phyloP scores from a whole-genome alignment of 225 moss, liverwort and hornwort species.

The Neckera pumila region DNA sequence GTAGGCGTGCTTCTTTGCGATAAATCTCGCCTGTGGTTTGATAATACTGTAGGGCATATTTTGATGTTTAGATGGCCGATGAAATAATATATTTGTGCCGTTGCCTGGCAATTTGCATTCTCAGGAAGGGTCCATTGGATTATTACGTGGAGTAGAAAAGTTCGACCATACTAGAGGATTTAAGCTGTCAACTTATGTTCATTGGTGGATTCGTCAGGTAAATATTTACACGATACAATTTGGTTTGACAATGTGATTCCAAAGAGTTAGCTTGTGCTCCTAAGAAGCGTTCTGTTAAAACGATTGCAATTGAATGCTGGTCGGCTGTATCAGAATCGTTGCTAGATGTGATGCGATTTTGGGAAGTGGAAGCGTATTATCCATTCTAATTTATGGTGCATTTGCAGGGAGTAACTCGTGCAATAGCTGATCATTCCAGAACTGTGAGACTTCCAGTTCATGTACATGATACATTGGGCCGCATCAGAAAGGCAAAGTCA shows the following conservation, averaged over 20 bases:
- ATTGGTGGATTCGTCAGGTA: constrained; percentile 99
- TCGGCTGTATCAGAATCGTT: not conserved
- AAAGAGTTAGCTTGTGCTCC: not conserved
- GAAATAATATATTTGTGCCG: not conserved
- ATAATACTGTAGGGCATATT: not conserved
- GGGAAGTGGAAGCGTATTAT: not conserved
- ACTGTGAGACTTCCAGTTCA: constrained; percentile 96
- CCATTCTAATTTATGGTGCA: not conserved
- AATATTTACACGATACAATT: not conserved
- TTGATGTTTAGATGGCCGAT: not conserved
- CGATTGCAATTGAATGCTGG: not conserved
- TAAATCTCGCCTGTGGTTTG: not conserved
- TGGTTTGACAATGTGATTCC: not conserved
- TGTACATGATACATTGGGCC: constrained; percentile 88
- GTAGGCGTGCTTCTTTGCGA: not conserved
- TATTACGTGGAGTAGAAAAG: constrained; percentile 88
- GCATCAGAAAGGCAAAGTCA: constrained; percentile 80
- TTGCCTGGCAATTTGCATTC: not conserved
- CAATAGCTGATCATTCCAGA: constrained; percentile 97
- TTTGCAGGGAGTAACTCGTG: constrained; percentile 91
- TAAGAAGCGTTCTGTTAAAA: not conserved
- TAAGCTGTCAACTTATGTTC: constrained; percentile 93
- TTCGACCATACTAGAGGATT: constrained; percentile 94
- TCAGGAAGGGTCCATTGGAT: constrained; percentile 93
- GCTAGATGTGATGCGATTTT: not conserved